Base-by-base conservation (phyloP, 2,329 filamentous ascomycete species). In the Epichloe scottii region DNA sequence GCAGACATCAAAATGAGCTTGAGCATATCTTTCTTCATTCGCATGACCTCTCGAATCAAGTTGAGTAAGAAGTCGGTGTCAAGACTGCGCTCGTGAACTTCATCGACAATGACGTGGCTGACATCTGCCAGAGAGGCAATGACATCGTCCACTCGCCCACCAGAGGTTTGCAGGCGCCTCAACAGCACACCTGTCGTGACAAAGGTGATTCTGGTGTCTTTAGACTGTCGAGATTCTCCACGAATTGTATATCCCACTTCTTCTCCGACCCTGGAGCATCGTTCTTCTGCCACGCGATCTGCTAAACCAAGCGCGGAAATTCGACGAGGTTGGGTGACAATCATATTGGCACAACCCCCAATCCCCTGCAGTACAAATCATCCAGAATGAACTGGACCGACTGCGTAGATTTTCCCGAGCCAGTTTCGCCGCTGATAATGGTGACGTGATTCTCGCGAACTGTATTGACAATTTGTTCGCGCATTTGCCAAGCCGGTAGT, bases 1-100 rank as follows among this genome's bases (percentile, higher is more conserved):
- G 91, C 91, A 67, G 89, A 95, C 93, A 98, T 98, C 37, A 98
- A 74, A 12, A 98, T 82, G 40, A 97, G 77, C 66, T 91, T 95
- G 38, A 97, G 71, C 38, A 95, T 76, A 55, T 94, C 87, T 59
- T 82, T 84, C 46, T 87, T 78, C 57, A 76, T 74, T 52, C 77
- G 78, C 56, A 96, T 68, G 6, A 95, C 87, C 63, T 95, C 87
- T 51, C 89, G 81, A 35, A 98, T 72, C 48, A 98, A 77, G 42
- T 90, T 89, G 49, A 98, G 76, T 10, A 97, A 72, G 62, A 98
- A 96, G 64, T 98, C 91, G 0, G 90, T 96, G 62, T 97, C 93
- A 10, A 98, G 73, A 68, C 88, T 95, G 50, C 91, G 82, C 67
- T 98, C 91, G 69, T 98, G 91, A 3, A 97, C 91, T 67, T 98